Percentiles rank a stretch among this genome's conserved stretches.
These are phyloP conservation scores for Dinochytrium kinnereticum DNA, from an alignment of 371 early-diverging fungal species.

Conservation along the genomic window DNA sequence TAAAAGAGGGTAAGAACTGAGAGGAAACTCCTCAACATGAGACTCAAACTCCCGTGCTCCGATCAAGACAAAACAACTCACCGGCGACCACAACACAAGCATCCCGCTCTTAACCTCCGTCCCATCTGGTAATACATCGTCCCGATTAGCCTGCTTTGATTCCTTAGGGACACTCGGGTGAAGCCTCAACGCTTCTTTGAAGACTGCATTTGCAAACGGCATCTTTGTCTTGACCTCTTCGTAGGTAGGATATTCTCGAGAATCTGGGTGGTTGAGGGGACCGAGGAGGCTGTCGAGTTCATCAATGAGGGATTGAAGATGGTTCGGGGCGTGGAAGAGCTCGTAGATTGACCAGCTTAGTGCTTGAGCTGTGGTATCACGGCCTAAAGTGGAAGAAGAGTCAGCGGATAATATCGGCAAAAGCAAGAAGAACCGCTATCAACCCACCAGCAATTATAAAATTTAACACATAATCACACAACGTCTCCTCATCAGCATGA, in stretches of 20 bases:
- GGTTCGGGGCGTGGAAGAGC: conserved; percentile 54
- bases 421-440: no score
- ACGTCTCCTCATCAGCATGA: conserved; percentile 56
- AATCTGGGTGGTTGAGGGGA: no score
- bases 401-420: no score
- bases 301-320: conserved; percentile 42
- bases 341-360: conserved; percentile 68
- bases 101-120: no score
- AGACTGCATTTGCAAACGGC: conserved; percentile 25
- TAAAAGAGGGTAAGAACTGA: conserved; percentile 51
- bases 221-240: conserved; percentile 34
- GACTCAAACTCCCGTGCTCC: no score
- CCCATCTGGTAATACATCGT: no score
- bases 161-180: conserved; percentile 73
- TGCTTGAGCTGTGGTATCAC: conserved; percentile 72
- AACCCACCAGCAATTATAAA: conserved; percentile 74
- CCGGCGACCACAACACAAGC: no score
- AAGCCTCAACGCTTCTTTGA: conserved; percentile 70
- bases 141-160: conserved; percentile 64
- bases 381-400: no score
- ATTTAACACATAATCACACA: conserved; percentile 73
- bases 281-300: conserved; percentile 16
- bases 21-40: conserved; percentile 72
- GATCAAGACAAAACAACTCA: no score
- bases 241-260: no score